Base-by-base conservation (phyloP, 148 eudicot genomes). In the Fagopyrum tataricum region DNA sequence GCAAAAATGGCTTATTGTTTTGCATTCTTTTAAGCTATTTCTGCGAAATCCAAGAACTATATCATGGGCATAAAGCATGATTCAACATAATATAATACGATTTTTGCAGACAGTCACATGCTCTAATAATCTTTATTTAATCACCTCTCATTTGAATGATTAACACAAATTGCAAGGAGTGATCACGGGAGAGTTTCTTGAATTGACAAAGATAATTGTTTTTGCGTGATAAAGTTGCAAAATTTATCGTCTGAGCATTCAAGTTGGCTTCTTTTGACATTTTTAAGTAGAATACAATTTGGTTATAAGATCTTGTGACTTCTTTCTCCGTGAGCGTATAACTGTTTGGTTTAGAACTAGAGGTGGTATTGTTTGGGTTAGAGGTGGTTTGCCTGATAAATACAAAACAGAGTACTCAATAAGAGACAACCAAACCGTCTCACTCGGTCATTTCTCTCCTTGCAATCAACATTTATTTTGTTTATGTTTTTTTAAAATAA, bases 181-280 rank as follows among this genome's bases (percentile, higher is more conserved):
- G 58, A 52, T 52, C 58, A 52, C 58, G 58, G 58, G 58, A 52
- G 58, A n/a, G 17, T n/a, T 21, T 52, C 58, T 51, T 17, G 18
- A 51, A 51, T 51, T 51, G 17, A 13, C n/a, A 49, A 4, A 12
- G 15, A 49, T 14, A 49, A 12, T 49, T 5, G 37, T 31, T 31
- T 31, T 31, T 31, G 37, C 37, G 37, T 31, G 37, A 17, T 14
- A 51, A 52, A 52, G 17, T 5, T 5, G 21, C 18, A 3, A 21
- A 52, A 52, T 7, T 52, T 44, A 12, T 44, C 13, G 49, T 10
- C 13, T 8, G 49, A 17, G 58, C 7, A n/a, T 52, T 52, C 58
- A 52, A 52, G 58, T 3, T 52, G 58, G 58, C 55, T 52, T 52
- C 51, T 47, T 47, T 31, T 31, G 3, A 52, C 55, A 51, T 10